Percentiles rank a stretch among this genome's conserved stretches.
These are phyloP conservation scores for Dictyostelium capitatum DNA, from an alignment of 78 protist species.

Conservation along the genomic window DNA sequence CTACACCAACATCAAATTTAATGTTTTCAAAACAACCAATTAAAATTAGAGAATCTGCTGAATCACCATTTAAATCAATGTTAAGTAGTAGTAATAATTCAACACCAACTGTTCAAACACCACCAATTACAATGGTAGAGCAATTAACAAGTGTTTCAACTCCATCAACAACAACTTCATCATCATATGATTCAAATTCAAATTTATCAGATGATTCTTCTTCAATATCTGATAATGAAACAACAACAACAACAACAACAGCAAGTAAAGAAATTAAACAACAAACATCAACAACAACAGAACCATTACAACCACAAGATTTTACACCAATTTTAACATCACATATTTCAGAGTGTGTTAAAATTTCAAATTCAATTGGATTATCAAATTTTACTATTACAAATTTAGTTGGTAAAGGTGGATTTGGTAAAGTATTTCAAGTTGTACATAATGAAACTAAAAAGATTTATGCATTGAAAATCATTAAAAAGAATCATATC, in stretches of 20 bases:
- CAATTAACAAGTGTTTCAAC: neutral
- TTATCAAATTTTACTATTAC: neutral
- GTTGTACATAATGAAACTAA: slow-evolving; percentile 6
- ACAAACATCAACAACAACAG: neutral
- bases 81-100: neutral
- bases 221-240: neutral
- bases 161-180: neutral
- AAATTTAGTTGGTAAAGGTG: slow-evolving; percentile 72
- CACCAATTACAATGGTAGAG: neutral
- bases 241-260: neutral
- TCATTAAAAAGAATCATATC: slow-evolving; percentile 69
- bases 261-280: neutral
- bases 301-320: slow-evolving; percentile 1
- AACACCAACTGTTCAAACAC: neutral
- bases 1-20: neutral
- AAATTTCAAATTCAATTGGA: slow-evolving; percentile 33
- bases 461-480: slow-evolving; percentile 46
- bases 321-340: slow-evolving; percentile 16
- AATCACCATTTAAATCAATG: slow-evolving; percentile 28
- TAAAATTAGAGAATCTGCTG: neutral
- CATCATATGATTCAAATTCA: neutral
- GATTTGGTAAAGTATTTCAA: slow-evolving; percentile 64
- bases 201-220: neutral
- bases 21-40: slow-evolving; percentile 14
- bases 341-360: neutral